These are phyloP conservation scores for Dactylis glomerata DNA, from an alignment of 176 grass and related monocot genomes.

Conservation along the genomic window DNA sequence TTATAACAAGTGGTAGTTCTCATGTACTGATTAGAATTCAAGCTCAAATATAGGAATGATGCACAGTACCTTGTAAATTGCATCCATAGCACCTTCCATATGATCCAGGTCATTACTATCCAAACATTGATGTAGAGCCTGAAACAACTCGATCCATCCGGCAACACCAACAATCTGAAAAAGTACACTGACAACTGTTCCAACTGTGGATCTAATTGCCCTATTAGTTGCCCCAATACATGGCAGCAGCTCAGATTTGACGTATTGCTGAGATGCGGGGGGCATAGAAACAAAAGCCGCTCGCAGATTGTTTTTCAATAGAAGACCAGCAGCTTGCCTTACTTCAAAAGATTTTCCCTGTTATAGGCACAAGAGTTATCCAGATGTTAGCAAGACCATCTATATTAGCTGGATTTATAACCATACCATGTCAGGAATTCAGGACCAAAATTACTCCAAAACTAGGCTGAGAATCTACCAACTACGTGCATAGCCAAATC, in stretches of 20 bases:
- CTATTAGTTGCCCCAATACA: conserved; percentile 78
- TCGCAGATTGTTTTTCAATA: conserved; percentile 82
- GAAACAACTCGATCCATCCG: conserved; percentile 92
- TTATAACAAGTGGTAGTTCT: background rate
- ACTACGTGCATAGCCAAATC: conserved; percentile 6
- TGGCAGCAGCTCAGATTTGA: conserved; percentile 79
- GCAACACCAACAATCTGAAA: conserved; percentile 70
- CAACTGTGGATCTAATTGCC: conserved; percentile 88
- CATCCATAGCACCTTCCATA: conserved; percentile 98
- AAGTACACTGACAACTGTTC: conserved; percentile 83
- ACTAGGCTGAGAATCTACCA: background rate
- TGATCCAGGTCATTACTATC: conserved; percentile 89
- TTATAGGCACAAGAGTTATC: conserved; percentile 31
- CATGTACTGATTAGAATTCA: background rate
- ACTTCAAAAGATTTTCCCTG: conserved; percentile 83
- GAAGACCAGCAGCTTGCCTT: conserved; percentile 88
- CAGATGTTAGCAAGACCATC: conserved; percentile 11
- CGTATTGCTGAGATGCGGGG: conserved; percentile 60
- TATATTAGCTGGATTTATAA: background rate
- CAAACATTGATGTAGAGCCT: conserved; percentile 76
- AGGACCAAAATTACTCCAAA: background rate
- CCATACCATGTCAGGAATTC: background rate
- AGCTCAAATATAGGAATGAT: conserved; percentile 1
- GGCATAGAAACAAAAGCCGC: conserved; percentile 63
- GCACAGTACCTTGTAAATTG: conserved; percentile 87